Percentiles rank a stretch among this genome's conserved stretches.
Evolutionary conservation across 2,329 filamentous ascomycete species (phyloP).

Genomic region (Cercospora sp.): DNA sequence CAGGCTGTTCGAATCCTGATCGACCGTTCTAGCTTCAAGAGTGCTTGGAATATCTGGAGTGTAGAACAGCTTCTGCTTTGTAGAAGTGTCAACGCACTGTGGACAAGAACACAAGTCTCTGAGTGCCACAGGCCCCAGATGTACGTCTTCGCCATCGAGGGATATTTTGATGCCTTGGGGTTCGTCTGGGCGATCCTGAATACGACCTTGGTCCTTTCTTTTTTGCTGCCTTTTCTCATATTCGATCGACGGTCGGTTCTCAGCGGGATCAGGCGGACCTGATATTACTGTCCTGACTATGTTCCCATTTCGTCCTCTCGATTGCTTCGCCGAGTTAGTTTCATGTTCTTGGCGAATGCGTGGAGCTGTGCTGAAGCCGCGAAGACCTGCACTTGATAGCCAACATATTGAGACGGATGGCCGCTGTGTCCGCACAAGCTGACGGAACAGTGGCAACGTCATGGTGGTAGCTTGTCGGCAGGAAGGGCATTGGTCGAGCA

Average conservation of each 20-base stretch:
- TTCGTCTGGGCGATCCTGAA: neutral
- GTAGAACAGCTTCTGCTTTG: constrained; percentile 64
- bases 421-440: neutral
- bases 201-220: neutral
- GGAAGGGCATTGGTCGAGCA: neutral
- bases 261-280: neutral
- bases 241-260: neutral
- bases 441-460: constrained; percentile 7
- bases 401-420: neutral
- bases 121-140: constrained; percentile 41
- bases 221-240: neutral
- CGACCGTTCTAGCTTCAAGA: constrained; percentile 45
- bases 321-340: neutral
- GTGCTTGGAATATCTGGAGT: constrained; percentile 61
- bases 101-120: constrained; percentile 61
- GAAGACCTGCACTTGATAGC: neutral
- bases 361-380: neutral
- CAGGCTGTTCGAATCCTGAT: constrained; percentile 32
- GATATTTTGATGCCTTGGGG: neutral
- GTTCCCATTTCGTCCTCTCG: neutral
- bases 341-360: neutral
- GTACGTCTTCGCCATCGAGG: constrained; percentile 2
- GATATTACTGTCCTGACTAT: neutral
- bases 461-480: constrained; percentile 3
- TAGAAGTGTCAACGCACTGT: constrained; percentile 59